Percentiles rank a stretch among this genome's conserved stretches.
These are phyloP conservation scores for Rhizodiscina lignyota DNA, from an alignment of 495 filamentous ascomycete species.

Conservation along the genomic window DNA sequence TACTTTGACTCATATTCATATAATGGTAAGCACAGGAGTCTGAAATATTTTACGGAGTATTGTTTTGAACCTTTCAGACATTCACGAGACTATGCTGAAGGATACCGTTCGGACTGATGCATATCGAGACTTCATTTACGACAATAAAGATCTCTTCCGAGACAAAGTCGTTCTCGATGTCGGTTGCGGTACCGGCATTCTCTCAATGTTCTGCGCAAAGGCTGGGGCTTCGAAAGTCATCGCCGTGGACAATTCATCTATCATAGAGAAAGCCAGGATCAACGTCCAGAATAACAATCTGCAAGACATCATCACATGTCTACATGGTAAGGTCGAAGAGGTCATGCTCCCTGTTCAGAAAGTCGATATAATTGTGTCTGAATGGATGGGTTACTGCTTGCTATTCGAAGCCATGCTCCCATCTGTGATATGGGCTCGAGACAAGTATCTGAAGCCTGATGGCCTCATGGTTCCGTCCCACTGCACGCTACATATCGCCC, in stretches of 20 bases:
- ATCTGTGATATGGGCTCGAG: slow-evolving; percentile 76
- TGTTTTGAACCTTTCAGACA: too few relatives aligned
- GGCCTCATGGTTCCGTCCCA: slow-evolving; percentile 87
- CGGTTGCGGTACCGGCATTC: slow-evolving; percentile 81
- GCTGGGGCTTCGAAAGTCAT: slow-evolving; percentile 83
- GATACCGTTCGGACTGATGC: slow-evolving; percentile 49
- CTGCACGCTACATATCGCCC: slow-evolving; percentile 71
- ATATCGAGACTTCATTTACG: slow-evolving; percentile 55
- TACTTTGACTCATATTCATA: slow-evolving; percentile 75
- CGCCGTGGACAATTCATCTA: slow-evolving; percentile 84
- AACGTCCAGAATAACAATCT: slow-evolving; percentile 72
- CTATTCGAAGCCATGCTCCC: slow-evolving; percentile 93
- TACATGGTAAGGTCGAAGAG: slow-evolving; percentile 89
- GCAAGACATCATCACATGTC: slow-evolving; percentile 58
- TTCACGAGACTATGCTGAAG: slow-evolving; percentile 88
- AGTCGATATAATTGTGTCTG: slow-evolving; percentile 90
- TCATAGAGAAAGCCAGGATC: slow-evolving; percentile 74
- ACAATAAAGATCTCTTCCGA: slow-evolving; percentile 81
- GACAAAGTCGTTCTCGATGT: slow-evolving; percentile 86
- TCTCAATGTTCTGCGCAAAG: slow-evolving; percentile 87
- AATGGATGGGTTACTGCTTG: slow-evolving; percentile 96
- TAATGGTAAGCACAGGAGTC: too few relatives aligned
- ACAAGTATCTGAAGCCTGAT: slow-evolving; percentile 58
- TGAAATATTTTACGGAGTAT: too few relatives aligned
- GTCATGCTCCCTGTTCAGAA: slow-evolving; percentile 60